phyloP scores from a whole-genome alignment of 1,284 basidiomycete species.

The Bondarzewia mesenterica region DNA sequence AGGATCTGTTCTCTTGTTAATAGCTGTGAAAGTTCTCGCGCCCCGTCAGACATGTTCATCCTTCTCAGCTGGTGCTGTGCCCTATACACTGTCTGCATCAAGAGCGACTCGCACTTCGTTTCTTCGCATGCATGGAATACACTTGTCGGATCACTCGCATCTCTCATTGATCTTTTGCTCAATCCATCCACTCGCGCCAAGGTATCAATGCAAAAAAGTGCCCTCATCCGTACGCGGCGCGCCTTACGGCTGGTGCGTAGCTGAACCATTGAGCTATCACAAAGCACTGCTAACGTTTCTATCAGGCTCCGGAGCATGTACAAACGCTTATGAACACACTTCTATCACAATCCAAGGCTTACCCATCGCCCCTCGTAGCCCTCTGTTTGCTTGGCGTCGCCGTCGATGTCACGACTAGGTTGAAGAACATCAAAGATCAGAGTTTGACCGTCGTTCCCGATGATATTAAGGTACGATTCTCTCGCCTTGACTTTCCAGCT shows the following conservation, averaged over 20 bases:
- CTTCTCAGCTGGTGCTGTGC: constrained; percentile 70
- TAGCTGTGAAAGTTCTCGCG: constrained; percentile 40
- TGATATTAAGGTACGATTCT: constrained; percentile 33
- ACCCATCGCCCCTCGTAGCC: constrained; percentile 36
- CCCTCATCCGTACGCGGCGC: constrained; percentile 50
- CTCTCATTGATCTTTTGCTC: constrained; percentile 51
- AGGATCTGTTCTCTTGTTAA: constrained; percentile 3
- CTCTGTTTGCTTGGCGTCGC: constrained; percentile 51
- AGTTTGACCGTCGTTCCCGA: constrained; percentile 30
- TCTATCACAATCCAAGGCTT: constrained; percentile 39
- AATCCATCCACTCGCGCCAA: constrained; percentile 45
- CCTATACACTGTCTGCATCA: constrained; percentile 47
- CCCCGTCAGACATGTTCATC: constrained; percentile 58
- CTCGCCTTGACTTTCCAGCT: not conserved
- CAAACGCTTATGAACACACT: constrained; percentile 41
- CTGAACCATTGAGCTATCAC: not conserved
- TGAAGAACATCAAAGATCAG: constrained; percentile 45
- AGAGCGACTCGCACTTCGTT: constrained; percentile 34
- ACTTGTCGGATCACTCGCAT: constrained; percentile 46
- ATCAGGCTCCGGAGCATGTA: constrained; percentile 40
- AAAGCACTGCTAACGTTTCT: not conserved
- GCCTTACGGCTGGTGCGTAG: constrained; percentile 52
- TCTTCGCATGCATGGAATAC: constrained; percentile 38
- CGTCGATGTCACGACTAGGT: constrained; percentile 51
- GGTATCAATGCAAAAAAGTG: constrained; percentile 50